phyloP scores from a whole-genome alignment of 768 basidiomycete genomes.

The Chalciporus chontae region DNA sequence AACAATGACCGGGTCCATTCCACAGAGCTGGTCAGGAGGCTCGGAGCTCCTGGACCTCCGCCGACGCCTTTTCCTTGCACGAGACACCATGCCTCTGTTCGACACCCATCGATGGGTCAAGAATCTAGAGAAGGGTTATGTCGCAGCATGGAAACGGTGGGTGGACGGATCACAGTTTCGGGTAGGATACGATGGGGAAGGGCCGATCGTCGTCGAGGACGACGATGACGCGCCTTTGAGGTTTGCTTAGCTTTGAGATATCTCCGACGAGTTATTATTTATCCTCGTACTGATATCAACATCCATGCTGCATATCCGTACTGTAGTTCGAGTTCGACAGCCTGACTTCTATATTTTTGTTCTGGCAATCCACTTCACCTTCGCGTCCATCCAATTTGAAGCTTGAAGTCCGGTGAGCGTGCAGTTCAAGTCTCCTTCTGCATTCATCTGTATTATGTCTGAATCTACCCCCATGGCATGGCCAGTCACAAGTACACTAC shows the following conservation, averaged over 20 bases:
- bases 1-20: not conserved
- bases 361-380: not conserved
- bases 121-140: conserved; percentile 45
- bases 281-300: too few species aligned
- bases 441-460: too few species aligned
- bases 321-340: too few species aligned
- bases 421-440: too few species aligned
- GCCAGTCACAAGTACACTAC: too few species aligned
- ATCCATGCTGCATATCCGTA: too few species aligned
- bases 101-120: conserved; percentile 46
- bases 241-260: not conserved
- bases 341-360: not conserved
- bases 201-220: conserved; percentile 29
- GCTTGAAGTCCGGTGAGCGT: not conserved
- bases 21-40: not conserved
- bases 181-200: conserved; percentile 30
- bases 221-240: conserved; percentile 19
- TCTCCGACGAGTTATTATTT: not conserved
- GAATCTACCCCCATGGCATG: too few species aligned
- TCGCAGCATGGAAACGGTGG: conserved; percentile 46
- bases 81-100: conserved; percentile 44
- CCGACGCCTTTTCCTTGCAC: conserved; percentile 37
- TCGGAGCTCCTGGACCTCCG: conserved; percentile 42
- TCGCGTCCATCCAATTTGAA: too few species aligned
- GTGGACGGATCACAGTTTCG: conserved; percentile 39